Base-by-base conservation (phyloP, 2,329 filamentous ascomycete species). In the Fusarium siculi region DNA sequence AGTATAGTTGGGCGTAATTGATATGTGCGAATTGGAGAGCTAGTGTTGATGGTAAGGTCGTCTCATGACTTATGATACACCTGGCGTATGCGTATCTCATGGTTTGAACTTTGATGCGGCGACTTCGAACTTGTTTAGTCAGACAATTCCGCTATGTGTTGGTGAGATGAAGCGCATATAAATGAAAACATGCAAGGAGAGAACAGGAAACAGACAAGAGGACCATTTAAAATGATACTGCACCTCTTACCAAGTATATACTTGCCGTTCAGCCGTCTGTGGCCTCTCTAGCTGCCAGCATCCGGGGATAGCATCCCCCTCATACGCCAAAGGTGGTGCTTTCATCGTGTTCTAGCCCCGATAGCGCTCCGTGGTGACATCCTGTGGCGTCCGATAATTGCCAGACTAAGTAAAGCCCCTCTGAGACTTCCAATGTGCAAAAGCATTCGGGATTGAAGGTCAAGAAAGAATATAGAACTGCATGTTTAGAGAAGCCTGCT, bases 51-150 rank as follows among this genome's bases (percentile, higher is more conserved):
- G 40, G 14, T 19, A 8, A 7, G 5, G 32, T 8, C 5, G 55
- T 37, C 9, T 37, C 18, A n/a, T 14, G n/a, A 7, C 19, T 49
- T 3, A 57, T 3, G 5, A 50, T n/a, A 19, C 55, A 57, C 2
- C 23, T 49, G 23, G 55, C 19, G 5, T 50, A 49, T 14, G 44
- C 4, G 19, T 47, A 30, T 8, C 4, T 47, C 44, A 47, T 47
- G 9, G 2, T 16, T 16, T 16, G 19, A 16, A 4, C 4, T 2
- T 28, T 16, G 18, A 10, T 6, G 1, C 7, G 18, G 2, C 18
- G 15, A 32, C 2, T 18, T 36, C 15, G 14, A 21, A 9, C 23
- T 37, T 53, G 23, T 12, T 21, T 15, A n/a, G 12, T 37, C 3
- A 2, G 7, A 12, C 2, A 16, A 25, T 25, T 21, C 21, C 3